Conservation (phyloP, 306 rosid genomes). For the Sophora flavescens region DNA sequence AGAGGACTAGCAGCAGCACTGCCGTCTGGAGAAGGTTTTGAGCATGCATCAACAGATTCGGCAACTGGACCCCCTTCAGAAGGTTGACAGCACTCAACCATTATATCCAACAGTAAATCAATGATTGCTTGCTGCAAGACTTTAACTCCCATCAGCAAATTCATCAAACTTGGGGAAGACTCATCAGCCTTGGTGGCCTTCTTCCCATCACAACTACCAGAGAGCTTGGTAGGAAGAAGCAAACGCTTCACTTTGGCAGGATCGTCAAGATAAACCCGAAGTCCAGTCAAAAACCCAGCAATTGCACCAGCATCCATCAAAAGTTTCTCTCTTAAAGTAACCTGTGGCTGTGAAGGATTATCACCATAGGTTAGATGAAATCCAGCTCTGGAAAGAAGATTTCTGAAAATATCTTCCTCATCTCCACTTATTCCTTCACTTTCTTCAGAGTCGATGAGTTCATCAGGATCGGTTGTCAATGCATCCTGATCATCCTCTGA, state of each 20-base stretch:
- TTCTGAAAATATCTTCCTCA: slow-evolving; percentile 97
- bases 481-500: slow-evolving; percentile 98
- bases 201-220: slow-evolving; percentile 83
- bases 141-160: slow-evolving; percentile 97
- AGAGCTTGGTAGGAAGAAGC: slow-evolving; percentile 95
- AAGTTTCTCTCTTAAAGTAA: slow-evolving; percentile 93
- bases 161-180: slow-evolving; percentile 98
- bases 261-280: slow-evolving; percentile 98
- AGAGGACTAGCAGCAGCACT: slow-evolving; percentile 65
- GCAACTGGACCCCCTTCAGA: slow-evolving; percentile 73
- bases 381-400: slow-evolving; percentile 95
- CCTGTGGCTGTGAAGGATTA: slow-evolving; percentile 96
- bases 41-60: slow-evolving; percentile 69
- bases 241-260: slow-evolving; percentile 98
- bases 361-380: slow-evolving; percentile 97
- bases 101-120: slow-evolving; percentile 96
- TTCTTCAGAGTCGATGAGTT: slow-evolving; percentile 91
- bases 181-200: slow-evolving; percentile 77
- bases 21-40: slow-evolving; percentile 68
- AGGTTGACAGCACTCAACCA: slow-evolving; percentile 99
- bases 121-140: slow-evolving; percentile 97
- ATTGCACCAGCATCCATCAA: slow-evolving; percentile 98
- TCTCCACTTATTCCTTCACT: slow-evolving; percentile 98
- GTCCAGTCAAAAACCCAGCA: slow-evolving; percentile 98
- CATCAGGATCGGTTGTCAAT: slow-evolving; percentile 98